Base-by-base conservation (phyloP, 2,329 filamentous ascomycete genomes). In the Alternaria ventricosa region DNA sequence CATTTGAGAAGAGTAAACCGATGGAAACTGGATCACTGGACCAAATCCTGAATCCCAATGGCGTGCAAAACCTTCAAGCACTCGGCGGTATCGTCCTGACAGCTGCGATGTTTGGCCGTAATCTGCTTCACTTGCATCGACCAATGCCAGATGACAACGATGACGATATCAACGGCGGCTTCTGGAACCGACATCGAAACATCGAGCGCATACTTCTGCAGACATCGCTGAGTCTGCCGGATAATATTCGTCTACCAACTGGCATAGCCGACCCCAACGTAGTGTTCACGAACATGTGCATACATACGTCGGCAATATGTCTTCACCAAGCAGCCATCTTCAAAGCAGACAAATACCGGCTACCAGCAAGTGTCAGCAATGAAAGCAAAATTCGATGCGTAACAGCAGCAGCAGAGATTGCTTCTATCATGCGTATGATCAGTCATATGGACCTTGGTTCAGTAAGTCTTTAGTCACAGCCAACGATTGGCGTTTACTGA, bases 271-370 rank as follows among this genome's bases (percentile, higher is more conserved):
- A 94, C 73, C 87, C 94, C 4, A 98, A 97, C 68, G 89, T 95
- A 57, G 89, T 98, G 5, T 98, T 97, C 78, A 89, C 92, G 61
- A 98, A 98, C 74, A 97, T 99, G 93, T 94, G 92, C 76, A 93
- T 99, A 30, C 94, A 98, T 78, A 97, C 96, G 0, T 97, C 94
- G 1, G 94, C 93, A 2, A 98, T 99, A 57, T 98, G 95, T 78
- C 84, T 99, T n/a, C 96, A 99, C 75, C 96, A 99, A 82, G 96
- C 95, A 3, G 96, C 96, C 25, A 98, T 99, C 20, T 97, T 95
- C 86, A 98, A 97, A 78, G 94, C 94, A 0, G 95, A 98, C 73
- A 96, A 94, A 81, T 91, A 97, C 79, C 88, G 89, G 57, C 83
- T 97, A 64, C 90, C 93, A 1, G 83, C 87, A 1, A 90, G 91